A percentile compares a stretch with the other conserved stretches of the same genome.
phyloP scores from a whole-genome alignment of 345 rosid species.

The Turritis glabra region DNA sequence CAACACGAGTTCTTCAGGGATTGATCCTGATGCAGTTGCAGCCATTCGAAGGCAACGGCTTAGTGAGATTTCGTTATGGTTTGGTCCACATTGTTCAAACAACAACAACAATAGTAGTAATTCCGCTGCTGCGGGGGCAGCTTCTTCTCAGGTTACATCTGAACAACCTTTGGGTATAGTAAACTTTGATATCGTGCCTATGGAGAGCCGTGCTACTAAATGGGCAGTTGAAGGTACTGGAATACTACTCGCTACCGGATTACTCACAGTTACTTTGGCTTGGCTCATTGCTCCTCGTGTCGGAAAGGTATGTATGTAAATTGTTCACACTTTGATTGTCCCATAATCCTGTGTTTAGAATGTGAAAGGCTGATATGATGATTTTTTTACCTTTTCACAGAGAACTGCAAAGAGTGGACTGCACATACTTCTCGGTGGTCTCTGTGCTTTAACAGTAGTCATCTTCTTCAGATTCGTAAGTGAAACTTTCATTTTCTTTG shows the following conservation, averaged over 20 bases:
- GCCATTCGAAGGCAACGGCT: slow-evolving; percentile 85
- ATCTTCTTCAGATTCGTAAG: slow-evolving; percentile 96
- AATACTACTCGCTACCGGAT: slow-evolving; percentile 84
- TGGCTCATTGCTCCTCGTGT: slow-evolving; percentile 98
- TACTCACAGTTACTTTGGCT: slow-evolving; percentile 84
- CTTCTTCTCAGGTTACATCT: slow-evolving; percentile 55
- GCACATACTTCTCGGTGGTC: slow-evolving; percentile 89
- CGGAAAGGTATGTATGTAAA: slow-evolving; percentile 69
- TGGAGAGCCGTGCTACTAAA: slow-evolving; percentile 74
- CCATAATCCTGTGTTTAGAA: background rate
- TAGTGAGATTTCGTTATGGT: slow-evolving; percentile 87
- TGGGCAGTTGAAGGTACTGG: slow-evolving; percentile 98
- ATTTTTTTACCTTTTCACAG: slow-evolving; percentile 44
- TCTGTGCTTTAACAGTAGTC: slow-evolving; percentile 88
- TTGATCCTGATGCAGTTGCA: slow-evolving; percentile 95
- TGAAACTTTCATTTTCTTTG: slow-evolving; percentile 11
- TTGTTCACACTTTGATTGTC: slow-evolving; percentile 7
- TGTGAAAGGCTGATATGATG: background rate
- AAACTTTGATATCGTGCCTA: slow-evolving; percentile 49
- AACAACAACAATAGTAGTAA: slow-evolving; percentile 40
- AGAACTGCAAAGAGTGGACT: slow-evolving; percentile 94
- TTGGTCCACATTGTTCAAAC: slow-evolving; percentile 52
- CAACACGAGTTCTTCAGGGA: slow-evolving; percentile 43
- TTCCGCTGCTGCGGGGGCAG: slow-evolving; percentile 34
- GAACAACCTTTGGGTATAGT: slow-evolving; percentile 59